These are phyloP conservation scores for Xanthoconium separans DNA, from an alignment of 1,284 basidiomycete genomes.

Conservation along the genomic window DNA sequence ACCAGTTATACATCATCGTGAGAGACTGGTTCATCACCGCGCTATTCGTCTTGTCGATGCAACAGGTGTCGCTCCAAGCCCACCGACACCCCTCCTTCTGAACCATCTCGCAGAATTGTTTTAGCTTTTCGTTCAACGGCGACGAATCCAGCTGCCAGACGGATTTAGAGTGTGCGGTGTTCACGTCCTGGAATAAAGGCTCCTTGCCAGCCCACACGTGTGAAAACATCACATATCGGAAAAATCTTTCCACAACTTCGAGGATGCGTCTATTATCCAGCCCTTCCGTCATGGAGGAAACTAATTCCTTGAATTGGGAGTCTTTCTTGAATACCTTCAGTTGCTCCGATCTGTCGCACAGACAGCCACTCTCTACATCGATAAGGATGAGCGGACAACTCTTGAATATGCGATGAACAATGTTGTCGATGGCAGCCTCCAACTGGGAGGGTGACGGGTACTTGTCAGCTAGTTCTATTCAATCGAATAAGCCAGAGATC, in stretches of 20 bases:
- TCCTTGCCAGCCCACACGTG: not conserved
- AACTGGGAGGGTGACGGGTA: not conserved
- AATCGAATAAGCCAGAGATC: not conserved
- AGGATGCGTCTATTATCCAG: not conserved
- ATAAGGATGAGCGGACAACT: not conserved
- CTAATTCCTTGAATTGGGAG: not conserved
- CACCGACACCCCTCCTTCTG: not conserved
- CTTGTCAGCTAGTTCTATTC: not conserved
- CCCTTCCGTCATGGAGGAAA: not conserved
- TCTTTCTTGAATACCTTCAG: not conserved
- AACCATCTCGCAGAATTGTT: not conserved
- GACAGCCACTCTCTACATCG: not conserved
- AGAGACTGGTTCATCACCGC: slow-evolving; percentile 1
- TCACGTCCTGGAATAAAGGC: not conserved
- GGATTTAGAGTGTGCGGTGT: not conserved
- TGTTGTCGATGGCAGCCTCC: not conserved
- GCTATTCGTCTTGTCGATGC: slow-evolving; percentile 5
- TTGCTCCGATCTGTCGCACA: not conserved
- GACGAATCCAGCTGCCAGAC: not conserved
- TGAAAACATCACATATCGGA: not conserved
- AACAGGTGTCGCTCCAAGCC: not conserved
- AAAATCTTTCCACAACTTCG: not conserved
- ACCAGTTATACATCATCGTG: slow-evolving; percentile 5
- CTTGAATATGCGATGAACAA: not conserved
- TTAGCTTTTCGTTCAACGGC: not conserved